Percentiles rank a stretch among this genome's conserved stretches.
phyloP scores from a whole-genome alignment of 1,284 basidiomycete genomes.

The Tetrapyrgos nigripes region DNA sequence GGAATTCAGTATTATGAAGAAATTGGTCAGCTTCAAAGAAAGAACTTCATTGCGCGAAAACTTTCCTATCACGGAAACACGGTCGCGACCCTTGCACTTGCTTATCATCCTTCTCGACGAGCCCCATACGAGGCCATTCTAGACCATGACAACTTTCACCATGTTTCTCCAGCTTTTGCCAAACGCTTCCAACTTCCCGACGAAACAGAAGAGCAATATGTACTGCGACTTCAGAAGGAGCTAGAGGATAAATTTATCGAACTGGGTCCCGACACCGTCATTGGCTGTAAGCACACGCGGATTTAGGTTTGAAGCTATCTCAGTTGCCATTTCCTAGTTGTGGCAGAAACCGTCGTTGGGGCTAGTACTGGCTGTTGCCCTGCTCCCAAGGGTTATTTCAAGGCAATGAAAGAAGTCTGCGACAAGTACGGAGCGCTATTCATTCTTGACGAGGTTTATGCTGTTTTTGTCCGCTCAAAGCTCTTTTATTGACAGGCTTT shows the following conservation, averaged over 20 bases:
- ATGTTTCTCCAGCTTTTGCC: conserved; percentile 87
- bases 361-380: conserved; percentile 80
- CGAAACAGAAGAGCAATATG: conserved; percentile 82
- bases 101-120: conserved; percentile 69
- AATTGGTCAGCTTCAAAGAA: conserved; percentile 69
- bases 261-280: conserved; percentile 81
- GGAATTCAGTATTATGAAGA: conserved; percentile 69
- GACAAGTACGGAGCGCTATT: conserved; percentile 87
- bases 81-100: conserved; percentile 70
- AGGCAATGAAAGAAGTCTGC: conserved; percentile 87
- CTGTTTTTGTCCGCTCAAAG: conserved; percentile 7
- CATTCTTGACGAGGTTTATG: conserved; percentile 77
- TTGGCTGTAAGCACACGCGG: conserved; percentile 62
- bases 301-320: background rate
- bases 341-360: conserved; percentile 83
- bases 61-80: conserved; percentile 89
- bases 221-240: conserved; percentile 75
- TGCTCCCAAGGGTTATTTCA: conserved; percentile 82
- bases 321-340: conserved; percentile 54
- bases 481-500: background rate
- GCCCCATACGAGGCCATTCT: conserved; percentile 71
- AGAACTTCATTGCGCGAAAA: conserved; percentile 80
- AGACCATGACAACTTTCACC: conserved; percentile 71
- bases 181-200: conserved; percentile 72
- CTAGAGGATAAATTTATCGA: conserved; percentile 85